phyloP scores from a whole-genome alignment of 2,329 filamentous ascomycete genomes.

The Clonostachys chloroleuca region DNA sequence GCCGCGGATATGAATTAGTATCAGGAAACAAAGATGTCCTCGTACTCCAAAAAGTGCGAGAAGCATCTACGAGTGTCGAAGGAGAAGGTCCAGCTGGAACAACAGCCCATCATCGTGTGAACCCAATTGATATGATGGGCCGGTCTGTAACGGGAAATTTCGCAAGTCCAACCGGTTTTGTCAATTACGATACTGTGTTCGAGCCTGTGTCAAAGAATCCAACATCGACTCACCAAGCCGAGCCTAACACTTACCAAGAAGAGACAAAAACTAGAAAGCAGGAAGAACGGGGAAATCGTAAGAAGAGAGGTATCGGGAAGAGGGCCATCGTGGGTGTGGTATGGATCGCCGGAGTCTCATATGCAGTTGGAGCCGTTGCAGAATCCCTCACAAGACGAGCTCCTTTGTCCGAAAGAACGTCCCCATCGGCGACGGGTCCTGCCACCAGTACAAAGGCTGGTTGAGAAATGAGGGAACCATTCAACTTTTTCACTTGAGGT shows the following conservation, averaged over 20 bases:
- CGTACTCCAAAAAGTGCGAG: constrained; percentile 58
- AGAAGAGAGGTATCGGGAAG: constrained; percentile 35
- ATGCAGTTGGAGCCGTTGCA: constrained; percentile 52
- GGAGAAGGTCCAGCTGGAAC: not conserved
- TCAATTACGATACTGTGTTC: constrained; percentile 50
- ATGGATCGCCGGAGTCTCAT: constrained; percentile 50
- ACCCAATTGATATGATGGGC: constrained; percentile 56
- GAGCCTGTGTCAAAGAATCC: constrained; percentile 9
- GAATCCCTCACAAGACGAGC: constrained; percentile 28
- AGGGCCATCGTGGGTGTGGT: constrained; percentile 48
- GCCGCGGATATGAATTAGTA: constrained; percentile 62
- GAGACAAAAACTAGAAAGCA: constrained; percentile 41
- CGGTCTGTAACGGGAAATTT: constrained; percentile 48
- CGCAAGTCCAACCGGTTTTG: constrained; percentile 61
- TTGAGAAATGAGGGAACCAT: too few relatives aligned
- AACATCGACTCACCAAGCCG: not conserved
- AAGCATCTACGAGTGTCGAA: constrained; percentile 3
- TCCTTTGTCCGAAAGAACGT: too few relatives aligned
- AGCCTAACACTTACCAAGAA: constrained; percentile 30
- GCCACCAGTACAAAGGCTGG: too few relatives aligned
- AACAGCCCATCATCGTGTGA: constrained; percentile 25
- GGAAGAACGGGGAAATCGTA: constrained; percentile 13
- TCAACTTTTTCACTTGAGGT: too few relatives aligned
- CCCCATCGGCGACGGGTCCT: too few relatives aligned
- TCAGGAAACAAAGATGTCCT: constrained; percentile 59